Conservation (phyloP, 176 grass and related monocot species). For the Aegilops umbellulata region DNA sequence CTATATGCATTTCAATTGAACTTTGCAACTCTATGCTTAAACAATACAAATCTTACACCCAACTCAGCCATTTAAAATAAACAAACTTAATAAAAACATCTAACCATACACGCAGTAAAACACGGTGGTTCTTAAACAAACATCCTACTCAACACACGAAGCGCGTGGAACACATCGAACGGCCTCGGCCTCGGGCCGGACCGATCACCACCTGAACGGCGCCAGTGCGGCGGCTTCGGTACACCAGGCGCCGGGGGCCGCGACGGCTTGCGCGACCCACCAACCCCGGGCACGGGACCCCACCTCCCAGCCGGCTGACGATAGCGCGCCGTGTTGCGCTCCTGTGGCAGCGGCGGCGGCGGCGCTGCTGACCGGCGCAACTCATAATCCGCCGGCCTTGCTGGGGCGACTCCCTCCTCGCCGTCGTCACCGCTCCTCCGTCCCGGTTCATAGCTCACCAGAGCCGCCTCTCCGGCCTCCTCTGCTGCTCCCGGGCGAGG, state of each 20-base stretch:
- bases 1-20: too few relatives aligned
- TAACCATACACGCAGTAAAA: too few relatives aligned
- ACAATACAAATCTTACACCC: too few relatives aligned
- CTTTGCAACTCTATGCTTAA: too few relatives aligned
- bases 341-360: neutral
- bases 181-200: neutral
- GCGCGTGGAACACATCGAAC: neutral
- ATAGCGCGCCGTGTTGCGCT: too few relatives aligned
- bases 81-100: too few relatives aligned
- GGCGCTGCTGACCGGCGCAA: neutral
- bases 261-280: neutral
- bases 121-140: neutral
- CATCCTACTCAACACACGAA: neutral
- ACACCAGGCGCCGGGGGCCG: neutral
- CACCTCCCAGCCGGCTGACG: neutral
- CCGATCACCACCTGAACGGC: neutral
- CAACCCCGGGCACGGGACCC: neutral
- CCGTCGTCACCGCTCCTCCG: neutral
- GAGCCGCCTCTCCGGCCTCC: neutral
- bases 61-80: too few relatives aligned
- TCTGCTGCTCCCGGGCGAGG: neutral
- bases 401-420: neutral
- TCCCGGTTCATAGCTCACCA: neutral
- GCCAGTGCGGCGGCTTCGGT: neutral
- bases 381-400: neutral